Conservation (phyloP, 1,284 basidiomycete genomes). For the Puccinia triticina region DNA sequence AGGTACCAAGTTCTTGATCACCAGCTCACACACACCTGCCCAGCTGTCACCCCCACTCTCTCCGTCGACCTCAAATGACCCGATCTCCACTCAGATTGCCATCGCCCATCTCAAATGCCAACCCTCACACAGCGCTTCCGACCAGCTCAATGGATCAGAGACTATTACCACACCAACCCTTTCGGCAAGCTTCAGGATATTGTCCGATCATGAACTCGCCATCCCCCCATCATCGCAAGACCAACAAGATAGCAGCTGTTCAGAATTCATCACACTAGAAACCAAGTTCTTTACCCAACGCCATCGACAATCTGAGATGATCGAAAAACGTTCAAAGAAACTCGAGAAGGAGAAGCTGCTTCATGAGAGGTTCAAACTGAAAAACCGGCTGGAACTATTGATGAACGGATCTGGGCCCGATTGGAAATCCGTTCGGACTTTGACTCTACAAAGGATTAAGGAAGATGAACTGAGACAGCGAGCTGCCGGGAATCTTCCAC, state of each 20-base stretch:
- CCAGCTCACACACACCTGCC: neutral
- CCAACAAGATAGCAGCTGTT: neutral
- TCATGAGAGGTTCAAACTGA: conserved; percentile 54
- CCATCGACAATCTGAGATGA: conserved; percentile 57
- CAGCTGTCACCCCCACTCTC: neutral
- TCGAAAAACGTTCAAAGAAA: conserved; percentile 57
- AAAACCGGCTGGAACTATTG: conserved; percentile 38
- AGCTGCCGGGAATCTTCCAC: neutral
- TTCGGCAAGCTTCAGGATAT: conserved; percentile 31
- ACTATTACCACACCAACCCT: neutral
- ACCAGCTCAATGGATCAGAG: neutral
- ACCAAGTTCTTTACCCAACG: conserved; percentile 53
- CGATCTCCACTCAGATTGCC: conserved; percentile 18
- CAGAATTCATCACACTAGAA: conserved; percentile 25
- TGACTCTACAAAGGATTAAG: conserved; percentile 44
- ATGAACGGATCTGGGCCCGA: conserved; percentile 30
- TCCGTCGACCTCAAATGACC: conserved; percentile 5
- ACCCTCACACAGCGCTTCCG: neutral
- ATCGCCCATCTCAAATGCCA: conserved; percentile 50
- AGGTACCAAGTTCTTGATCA: conserved; percentile 39
- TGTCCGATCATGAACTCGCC: conserved; percentile 30
- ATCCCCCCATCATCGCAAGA: neutral
- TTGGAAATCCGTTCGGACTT: conserved; percentile 44
- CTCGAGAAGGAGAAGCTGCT: conserved; percentile 57
- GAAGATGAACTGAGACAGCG: conserved; percentile 41